Evolutionary conservation across 169 alveolate genomes (phyloP).

Genomic region (Fabrea salina): DNA sequence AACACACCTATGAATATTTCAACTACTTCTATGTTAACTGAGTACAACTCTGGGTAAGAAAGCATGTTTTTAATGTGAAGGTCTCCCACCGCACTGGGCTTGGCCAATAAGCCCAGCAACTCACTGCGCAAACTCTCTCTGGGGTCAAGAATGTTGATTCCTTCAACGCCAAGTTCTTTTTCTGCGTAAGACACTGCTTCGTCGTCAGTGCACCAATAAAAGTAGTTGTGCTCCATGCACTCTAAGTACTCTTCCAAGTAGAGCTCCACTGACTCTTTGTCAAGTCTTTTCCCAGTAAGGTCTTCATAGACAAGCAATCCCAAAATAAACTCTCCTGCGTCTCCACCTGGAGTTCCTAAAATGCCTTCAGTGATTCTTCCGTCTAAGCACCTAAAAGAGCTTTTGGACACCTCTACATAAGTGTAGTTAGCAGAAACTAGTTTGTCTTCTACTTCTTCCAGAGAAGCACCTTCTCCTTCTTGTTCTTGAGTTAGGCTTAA

Average conservation of each 20-base stretch:
- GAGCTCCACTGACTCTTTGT: conserved; percentile 37
- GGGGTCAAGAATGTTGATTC: conserved; percentile 41
- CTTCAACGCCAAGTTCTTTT: conserved; percentile 43
- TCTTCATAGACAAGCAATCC: conserved; percentile 53
- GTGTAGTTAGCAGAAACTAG: conserved; percentile 22
- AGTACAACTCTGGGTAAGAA: conserved; percentile 44
- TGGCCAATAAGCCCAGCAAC: conserved; percentile 29
- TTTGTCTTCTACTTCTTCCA: conserved; percentile 42
- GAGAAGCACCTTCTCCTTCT: conserved; percentile 45
- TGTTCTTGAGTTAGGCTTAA: conserved; percentile 44
- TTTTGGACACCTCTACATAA: conserved; percentile 35
- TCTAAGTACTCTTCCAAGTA: conserved; percentile 34
- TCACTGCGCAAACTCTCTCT: conserved; percentile 37
- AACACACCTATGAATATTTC: conserved; percentile 36
- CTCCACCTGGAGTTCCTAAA: conserved; percentile 56
- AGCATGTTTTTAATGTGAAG: conserved; percentile 45
- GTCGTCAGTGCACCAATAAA: conserved; percentile 59
- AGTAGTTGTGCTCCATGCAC: conserved; percentile 45
- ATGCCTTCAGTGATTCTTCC: conserved; percentile 46
- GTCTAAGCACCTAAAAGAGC: conserved; percentile 47
- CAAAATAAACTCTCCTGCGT: conserved; percentile 51
- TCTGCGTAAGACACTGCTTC: conserved; percentile 49
- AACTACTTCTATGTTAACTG: conserved; percentile 42
- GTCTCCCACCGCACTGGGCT: conserved; percentile 49
- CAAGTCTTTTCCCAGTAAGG: conserved; percentile 27